phyloP scores from a whole-genome alignment of 805 yeast species.

The Teunomyces aglyptinius region DNA sequence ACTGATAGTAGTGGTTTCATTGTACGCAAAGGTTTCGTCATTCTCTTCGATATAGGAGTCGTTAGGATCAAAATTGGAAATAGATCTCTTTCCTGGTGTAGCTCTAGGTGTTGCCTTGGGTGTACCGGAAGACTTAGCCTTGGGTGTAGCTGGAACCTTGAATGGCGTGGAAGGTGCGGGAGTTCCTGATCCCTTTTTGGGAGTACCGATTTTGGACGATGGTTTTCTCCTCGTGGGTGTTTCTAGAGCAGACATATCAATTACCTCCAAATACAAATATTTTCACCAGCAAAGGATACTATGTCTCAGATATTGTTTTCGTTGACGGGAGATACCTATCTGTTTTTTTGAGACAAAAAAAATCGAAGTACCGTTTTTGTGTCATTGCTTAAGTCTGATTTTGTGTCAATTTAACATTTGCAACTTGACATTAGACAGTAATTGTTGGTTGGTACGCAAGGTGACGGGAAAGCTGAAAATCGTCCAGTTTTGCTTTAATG shows the following conservation, averaged over 20 bases:
- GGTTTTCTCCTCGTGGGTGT: background rate
- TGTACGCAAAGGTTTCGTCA: conserved; percentile 34
- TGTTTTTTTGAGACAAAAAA: background rate
- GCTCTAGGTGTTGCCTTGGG: conserved; percentile 9
- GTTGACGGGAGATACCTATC: background rate
- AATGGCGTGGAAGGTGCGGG: conserved; percentile 2
- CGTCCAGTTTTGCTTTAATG: too few relatives aligned
- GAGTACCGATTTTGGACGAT: background rate
- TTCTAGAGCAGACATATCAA: background rate
- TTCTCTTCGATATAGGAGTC: conserved; percentile 37
- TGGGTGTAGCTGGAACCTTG: conserved; percentile 1
- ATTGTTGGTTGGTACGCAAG: too few relatives aligned
- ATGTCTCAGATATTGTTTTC: background rate
- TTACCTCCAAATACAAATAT: background rate
- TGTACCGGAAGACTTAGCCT: conserved; percentile 8
- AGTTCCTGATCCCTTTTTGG: background rate
- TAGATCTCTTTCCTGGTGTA: conserved; percentile 14
- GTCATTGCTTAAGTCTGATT: too few relatives aligned
- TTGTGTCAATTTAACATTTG: too few relatives aligned
- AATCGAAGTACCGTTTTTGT: too few relatives aligned
- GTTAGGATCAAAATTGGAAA: conserved; percentile 21
- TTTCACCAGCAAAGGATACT: background rate
- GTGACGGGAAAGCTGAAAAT: too few relatives aligned
- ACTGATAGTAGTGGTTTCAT: conserved; percentile 18
- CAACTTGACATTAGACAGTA: too few relatives aligned